Conservation (phyloP, 2,329 filamentous ascomycete species). For the Pyricularia grisea region DNA sequence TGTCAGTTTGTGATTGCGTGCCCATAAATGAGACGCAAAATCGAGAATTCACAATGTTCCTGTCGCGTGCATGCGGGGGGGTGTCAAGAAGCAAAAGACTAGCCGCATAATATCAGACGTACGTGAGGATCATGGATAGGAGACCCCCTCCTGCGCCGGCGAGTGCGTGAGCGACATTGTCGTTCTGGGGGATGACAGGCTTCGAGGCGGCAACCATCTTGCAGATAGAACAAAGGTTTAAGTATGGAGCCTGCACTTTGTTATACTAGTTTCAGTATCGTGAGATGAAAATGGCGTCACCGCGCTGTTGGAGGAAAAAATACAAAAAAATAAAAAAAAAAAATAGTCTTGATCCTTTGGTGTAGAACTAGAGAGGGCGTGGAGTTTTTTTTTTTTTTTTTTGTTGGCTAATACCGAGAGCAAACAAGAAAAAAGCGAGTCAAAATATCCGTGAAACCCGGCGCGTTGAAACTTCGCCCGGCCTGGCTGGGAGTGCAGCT, state of each 20-base stretch:
- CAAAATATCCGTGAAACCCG: background rate
- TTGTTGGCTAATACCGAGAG: background rate
- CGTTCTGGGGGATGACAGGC: conserved; percentile 69
- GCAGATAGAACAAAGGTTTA: background rate
- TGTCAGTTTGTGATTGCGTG: conserved; percentile 3
- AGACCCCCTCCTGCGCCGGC: conserved; percentile 90
- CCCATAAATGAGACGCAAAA: background rate
- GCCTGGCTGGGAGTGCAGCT: background rate
- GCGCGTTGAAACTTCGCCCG: background rate
- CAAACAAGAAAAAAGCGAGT: background rate
- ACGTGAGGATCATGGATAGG: conserved; percentile 93
- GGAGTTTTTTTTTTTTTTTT: too few species aligned
- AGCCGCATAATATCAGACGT: conserved; percentile 19
- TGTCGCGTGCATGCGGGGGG: background rate
- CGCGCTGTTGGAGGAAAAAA: background rate
- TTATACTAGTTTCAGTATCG: background rate
- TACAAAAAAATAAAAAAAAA: background rate
- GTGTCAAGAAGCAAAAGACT: background rate
- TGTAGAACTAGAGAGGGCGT: background rate
- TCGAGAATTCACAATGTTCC: background rate
- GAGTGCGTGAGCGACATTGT: conserved; percentile 93
- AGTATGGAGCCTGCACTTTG: background rate
- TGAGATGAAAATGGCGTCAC: background rate
- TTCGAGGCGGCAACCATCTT: conserved; percentile 32
- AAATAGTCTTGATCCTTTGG: background rate